Base-by-base conservation (phyloP, 2,329 filamentous ascomycete species). In the Nannizzia gypsea region DNA sequence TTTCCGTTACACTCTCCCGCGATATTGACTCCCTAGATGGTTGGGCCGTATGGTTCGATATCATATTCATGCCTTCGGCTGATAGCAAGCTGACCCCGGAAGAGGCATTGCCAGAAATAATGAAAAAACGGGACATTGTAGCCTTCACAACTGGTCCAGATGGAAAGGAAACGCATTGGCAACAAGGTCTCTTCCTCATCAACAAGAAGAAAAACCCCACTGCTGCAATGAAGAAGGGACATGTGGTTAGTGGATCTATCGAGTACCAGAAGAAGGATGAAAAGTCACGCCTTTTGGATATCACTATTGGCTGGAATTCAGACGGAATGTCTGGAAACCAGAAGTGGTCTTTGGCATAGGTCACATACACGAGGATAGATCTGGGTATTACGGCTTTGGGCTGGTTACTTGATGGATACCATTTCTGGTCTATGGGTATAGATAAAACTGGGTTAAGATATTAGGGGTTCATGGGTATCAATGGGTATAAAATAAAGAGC, bases 1-100 rank as follows among this genome's bases (percentile, higher is more conserved):
- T 90, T 77, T 71, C 80, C 59, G 80, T 84, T 8, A 80, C 77
- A 15, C 69, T 93, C 4, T 80, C 77, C 1, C 75, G 80, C 50
- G 81, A 87, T 62, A 77, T 86, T 59, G 83, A 88, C 62, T 76
- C 79, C 1, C 76, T 96, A n/a, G 90, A 96, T 69, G 92, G 89
- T 3, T 95, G 90, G 72, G 80, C 90, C 13, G 81, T 96, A 66
- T 96, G 91, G 89, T 96, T 96, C 70, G 92, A 97, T 71, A 92
- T 87, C 24, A 93, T 93, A 78, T 96, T 96, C 74, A 82, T 87
- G 64, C 83, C 85, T 8, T 81, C 81, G 0, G 76, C 80, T 38
- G 74, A 79, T 38, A 71, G 75, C 56, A 66, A 68, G 28, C 69
- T 82, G 54, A 74, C 79, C 31, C 73, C 80, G 62, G 77, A 77